Base-by-base conservation (phyloP, 148 eudicot species). In the Rhododendron molle region DNA sequence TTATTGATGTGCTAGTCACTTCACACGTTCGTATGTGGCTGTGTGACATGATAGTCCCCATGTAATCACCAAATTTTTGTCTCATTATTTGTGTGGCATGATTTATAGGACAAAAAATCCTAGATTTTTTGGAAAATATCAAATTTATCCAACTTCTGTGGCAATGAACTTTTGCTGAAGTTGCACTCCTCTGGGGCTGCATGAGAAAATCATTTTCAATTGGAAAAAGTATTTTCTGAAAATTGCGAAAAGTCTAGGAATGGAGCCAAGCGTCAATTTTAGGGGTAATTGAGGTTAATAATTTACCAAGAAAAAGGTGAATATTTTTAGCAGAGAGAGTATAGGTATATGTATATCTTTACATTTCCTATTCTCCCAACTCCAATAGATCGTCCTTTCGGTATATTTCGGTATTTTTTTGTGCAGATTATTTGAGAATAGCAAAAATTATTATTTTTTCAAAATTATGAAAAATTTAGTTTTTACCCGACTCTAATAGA, bases 101-200 rank as follows among this genome's bases (percentile, higher is more conserved):
- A 30, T 30, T 30, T 71, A 11, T 14, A 71, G 36, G 18, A 71
- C 76, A 71, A 71, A 72, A 34, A 15, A 74, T 74, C 78, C 78
- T 14, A 34, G 46, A 74, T 34, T 30, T 74, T 74, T 36, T 0
- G 2, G 80, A 44, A 81, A 82, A 23, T 62, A 60, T 60, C 50
- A 82, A 13, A 28, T 67, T 43, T 83, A 83, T 83, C 84, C 84
- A 65, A 40, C 44, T 82, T 82, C 36, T 82, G 76, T 82, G 84
- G 76, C 76, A 82, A 5, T 44, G 12, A 82, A 82, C 4, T 12
- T 23, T 23, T 82, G 60, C 11, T 11, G 32, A 43, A 40, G 36
- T 26, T 79, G 56, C 13, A 15, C 15, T 30, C 30, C 0, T 52
- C 14, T 5, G 15, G 32, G 43, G 82, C 40, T 50, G 0, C 8